Evolutionary conservation across 2,329 filamentous ascomycete genomes (phyloP), one percentile per base, ranked within the genome.

Genomic region (Pseudovirgaria hyperparasitica): DNA sequence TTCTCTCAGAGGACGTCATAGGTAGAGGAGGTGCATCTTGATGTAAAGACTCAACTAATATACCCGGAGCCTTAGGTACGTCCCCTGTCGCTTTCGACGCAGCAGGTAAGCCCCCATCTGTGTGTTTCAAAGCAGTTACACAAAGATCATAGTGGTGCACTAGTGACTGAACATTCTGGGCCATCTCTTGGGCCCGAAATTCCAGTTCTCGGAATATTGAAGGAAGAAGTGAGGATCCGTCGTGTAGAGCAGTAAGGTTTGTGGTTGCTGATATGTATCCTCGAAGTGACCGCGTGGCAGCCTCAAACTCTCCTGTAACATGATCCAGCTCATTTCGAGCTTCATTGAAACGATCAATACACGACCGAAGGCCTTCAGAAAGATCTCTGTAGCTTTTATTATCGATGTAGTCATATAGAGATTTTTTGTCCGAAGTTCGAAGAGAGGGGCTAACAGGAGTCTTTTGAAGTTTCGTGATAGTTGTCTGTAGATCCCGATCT

Each of bases 91-190:
- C 52, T 27, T 55, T 50, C n/a, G 49, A 55, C 3, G 60, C 61
- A 9, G 62, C 62, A 33, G 59, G 59, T 8, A 58, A 57, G 7
- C 63, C 60, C 31, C 62, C 61, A 57, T 93, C 85, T 3, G 86
- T 94, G 26, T 87, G 84, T 33, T 85, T 81, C 22, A 94, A 77
- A 1, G 87, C 87, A 1, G 78, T 87, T 9, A 92, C 82, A 51
- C 87, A 94, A 37, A 92, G 72, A 51, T 96, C 87, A 48, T 93
- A 94, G 55, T 96, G 87, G 15, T 70, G 72, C 6, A 84, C 85
- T 4, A 96, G 62, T 1, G 79, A 84, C 30, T 82, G 71, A 2
- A 96, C 69, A 5, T 84, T 67, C 31, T 76, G 67, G 5, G 86
- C 87, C 74, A 92, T 87, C 41, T 76, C 73, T 35, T 81, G 75